Evolutionary conservation across 345 rosid genomes (phyloP), one percentile per base, ranked within the genome.

Genomic region (Geranium brycei): DNA sequence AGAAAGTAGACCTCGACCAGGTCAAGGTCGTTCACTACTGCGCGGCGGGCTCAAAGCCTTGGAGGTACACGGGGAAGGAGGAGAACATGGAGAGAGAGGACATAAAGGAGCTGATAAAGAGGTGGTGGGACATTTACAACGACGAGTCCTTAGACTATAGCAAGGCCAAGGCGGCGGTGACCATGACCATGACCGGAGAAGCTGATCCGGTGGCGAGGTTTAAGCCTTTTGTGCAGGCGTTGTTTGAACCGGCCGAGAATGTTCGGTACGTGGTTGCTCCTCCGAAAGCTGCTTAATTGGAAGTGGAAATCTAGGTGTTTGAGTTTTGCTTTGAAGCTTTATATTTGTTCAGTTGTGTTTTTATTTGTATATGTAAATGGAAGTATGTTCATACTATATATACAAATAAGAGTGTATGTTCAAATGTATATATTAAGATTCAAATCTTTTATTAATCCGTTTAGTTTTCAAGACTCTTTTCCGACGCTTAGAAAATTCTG

Each of bases 41-140:
- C 75, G 97, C 97, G 5, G 87, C 85, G 69, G 98, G 98, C 8
- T 82, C 90, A 10, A 92, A 92, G 79, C 98, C 98, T 17, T 87
- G 98, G 98, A 92, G 96, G 73, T 92, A 79, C 69, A 89, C 98
- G 0, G 95, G 96, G 23, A 67, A 79, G 64, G 98, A 85, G 66
- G 83, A 61, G 11, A 90, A 89, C 65, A 86, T 89, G 98, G 79
- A 84, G 1, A 81, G 95, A 58, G 91, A 87, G 66, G 91, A 89
- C 64, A 80, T 89, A 14, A 87, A 89, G 75, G 76, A 75, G 87
- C 62, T 89, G 62, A 85, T 89, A 60, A 63, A 82, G 62, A 86
- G 77, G 65, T 89, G 97, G 95, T 81, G 88, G 93, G 90, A 89
- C 17, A 75, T 87, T 16, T 92, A 87, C 81, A 73, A 79, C 4